These are phyloP conservation scores for Calocera viscosa DNA, from an alignment of 768 basidiomycete species.

Conservation along the genomic window DNA sequence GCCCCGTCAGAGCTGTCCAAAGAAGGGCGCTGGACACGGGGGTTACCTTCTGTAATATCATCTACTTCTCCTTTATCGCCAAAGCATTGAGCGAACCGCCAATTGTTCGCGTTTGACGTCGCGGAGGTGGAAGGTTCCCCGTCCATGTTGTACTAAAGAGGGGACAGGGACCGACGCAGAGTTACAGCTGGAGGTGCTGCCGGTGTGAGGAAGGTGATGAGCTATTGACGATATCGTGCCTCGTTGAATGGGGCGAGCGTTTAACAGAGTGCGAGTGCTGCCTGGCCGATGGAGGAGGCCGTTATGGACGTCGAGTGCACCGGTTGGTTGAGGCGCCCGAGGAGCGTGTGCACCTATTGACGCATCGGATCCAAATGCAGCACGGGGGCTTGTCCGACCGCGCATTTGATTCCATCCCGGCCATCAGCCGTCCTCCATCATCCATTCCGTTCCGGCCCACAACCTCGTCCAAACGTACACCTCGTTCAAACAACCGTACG, in stretches of 20 bases:
- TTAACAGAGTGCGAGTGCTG: no score
- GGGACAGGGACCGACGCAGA: not conserved
- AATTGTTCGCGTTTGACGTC: slow-evolving; percentile 34
- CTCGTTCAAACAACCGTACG: not conserved
- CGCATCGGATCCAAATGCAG: not conserved
- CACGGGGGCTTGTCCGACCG: not conserved
- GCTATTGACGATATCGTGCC: slow-evolving; percentile 10
- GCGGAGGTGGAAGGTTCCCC: slow-evolving; percentile 6
- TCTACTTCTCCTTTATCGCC: slow-evolving; percentile 99
- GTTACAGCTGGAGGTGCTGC: no score
- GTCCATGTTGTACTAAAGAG: not conserved
- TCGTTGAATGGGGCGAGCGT: no score
- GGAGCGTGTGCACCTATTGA: not conserved
- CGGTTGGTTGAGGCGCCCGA: not conserved
- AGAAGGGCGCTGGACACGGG: slow-evolving; percentile 14
- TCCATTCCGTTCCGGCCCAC: not conserved
- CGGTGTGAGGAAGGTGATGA: not conserved
- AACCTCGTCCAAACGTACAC: not conserved
- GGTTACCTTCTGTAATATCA: slow-evolving; percentile 94
- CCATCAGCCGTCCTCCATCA: not conserved
- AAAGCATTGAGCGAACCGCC: slow-evolving; percentile 99
- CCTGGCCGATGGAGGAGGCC: not conserved
- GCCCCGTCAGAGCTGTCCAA: not conserved
- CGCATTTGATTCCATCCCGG: not conserved
- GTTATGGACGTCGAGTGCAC: not conserved